Base-by-base conservation (phyloP, 768 basidiomycete genomes). In the Tulasnella calospora region DNA sequence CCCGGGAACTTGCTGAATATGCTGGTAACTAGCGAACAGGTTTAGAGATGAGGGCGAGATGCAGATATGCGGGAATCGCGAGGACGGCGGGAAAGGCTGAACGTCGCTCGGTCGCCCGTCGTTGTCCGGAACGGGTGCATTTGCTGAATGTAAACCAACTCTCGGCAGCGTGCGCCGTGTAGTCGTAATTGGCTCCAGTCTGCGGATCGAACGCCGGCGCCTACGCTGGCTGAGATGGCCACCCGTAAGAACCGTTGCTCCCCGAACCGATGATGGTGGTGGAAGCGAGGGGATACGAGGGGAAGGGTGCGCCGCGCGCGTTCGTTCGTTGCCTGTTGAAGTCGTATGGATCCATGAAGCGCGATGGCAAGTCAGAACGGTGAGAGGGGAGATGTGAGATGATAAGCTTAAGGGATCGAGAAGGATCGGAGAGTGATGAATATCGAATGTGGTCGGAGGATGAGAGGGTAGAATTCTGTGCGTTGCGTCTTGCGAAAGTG, bases 261-360 rank as follows among this genome's bases (percentile, higher is more conserved):
- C 46, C 36, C 38, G 44, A n/a, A 30, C 46, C 44, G 17, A 47
- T 46, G 4, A 57, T 51, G 21, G 38, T 33, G n/a, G 55, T 41
- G 55, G 13, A 75, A 30, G 74, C 44, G 46, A 57, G 74, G 15
- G 38, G 74, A 55, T 75, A 75, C 36, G 74, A 75, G 55, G 74
- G 74, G 44, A 75, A 4, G 41, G n/a, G 38, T 46, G 1, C 0
- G 38, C 74, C n/a, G n/a, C 23, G 55, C 38, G 74, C 46, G 8
- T 36, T 47, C 33, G 74, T 5, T 55, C 38, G 74, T 30, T 75
- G 74, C 74, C 33, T 21, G 38, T 46, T 33, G 33, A 47, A 47
- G n/a, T 75, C 74, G 51, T 36, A 72, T 15, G 41, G 71, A 30
- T 72, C 38, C 36, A 40, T 72, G 38, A 40, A 40, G 10, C 10